A percentile compares a stretch with the other conserved stretches of the same genome.
These are phyloP conservation scores for Spergularia azorica DNA, from an alignment of 179 eudicot genomes.

Conservation along the genomic window DNA sequence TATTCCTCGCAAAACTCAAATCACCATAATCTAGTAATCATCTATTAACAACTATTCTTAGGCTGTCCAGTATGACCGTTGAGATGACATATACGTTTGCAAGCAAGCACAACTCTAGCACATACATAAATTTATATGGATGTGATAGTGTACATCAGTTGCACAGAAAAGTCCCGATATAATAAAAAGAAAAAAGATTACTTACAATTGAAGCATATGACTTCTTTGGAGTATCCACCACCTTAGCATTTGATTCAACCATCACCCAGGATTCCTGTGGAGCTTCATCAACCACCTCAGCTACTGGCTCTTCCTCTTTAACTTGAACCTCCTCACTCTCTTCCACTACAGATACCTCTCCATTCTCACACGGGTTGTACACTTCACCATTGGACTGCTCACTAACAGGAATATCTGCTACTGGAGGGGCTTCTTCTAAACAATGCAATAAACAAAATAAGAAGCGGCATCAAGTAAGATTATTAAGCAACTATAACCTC, in stretches of 20 bases:
- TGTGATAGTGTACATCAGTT: not conserved
- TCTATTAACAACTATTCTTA: slow-evolving; percentile 6
- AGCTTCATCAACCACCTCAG: slow-evolving; percentile 67
- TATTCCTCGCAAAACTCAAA: not conserved
- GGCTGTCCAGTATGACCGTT: not conserved
- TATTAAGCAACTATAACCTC: not conserved
- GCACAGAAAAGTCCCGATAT: not conserved
- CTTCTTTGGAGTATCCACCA: slow-evolving; percentile 68
- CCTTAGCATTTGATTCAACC: slow-evolving; percentile 43
- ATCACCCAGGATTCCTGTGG: slow-evolving; percentile 41
- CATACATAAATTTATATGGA: not conserved
- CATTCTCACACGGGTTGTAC: slow-evolving; percentile 46
- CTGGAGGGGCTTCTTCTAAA: slow-evolving; percentile 41
- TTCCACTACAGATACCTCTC: slow-evolving; percentile 42
- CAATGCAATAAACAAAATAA: slow-evolving; percentile 14
- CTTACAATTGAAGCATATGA: slow-evolving; percentile 97
- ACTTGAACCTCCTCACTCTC: slow-evolving; percentile 23
- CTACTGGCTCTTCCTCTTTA: slow-evolving; percentile 48
- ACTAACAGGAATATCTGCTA: slow-evolving; percentile 45
- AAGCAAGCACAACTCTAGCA: no score
- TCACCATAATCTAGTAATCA: not conserved
- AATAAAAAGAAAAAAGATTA: not conserved
- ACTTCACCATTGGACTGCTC: slow-evolving; percentile 59
- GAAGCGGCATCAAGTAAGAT: not conserved
- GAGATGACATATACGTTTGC: not conserved